These are phyloP conservation scores for Fusarium fujikuroi DNA, from an alignment of 2,329 filamentous ascomycete genomes.

Conservation along the genomic window DNA sequence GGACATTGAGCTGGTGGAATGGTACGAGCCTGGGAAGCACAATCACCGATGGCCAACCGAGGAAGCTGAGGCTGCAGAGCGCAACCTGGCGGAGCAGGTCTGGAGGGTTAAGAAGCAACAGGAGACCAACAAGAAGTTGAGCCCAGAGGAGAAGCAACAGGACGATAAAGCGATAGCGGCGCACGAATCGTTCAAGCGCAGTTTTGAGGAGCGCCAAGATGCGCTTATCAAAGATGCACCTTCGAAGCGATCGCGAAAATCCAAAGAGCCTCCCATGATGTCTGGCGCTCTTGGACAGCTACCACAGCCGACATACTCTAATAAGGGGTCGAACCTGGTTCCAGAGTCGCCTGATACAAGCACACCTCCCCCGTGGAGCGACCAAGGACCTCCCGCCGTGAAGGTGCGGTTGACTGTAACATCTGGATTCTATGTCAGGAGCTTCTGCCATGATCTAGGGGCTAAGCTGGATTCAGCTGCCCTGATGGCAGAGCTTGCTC, in stretches of 20 bases:
- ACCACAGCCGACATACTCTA: constrained; percentile 55
- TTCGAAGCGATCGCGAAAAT: constrained; percentile 47
- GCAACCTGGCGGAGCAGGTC: constrained; percentile 78
- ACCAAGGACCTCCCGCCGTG: constrained; percentile 77
- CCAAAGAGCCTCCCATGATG: constrained; percentile 60
- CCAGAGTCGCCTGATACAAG: constrained; percentile 58
- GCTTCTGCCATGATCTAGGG: constrained; percentile 91
- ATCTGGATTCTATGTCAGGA: constrained; percentile 96
- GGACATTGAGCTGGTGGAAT: constrained; percentile 84
- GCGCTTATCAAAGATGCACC: constrained; percentile 64
- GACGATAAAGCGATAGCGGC: constrained; percentile 65
- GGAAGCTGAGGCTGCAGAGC: constrained; percentile 80
- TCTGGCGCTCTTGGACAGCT: constrained; percentile 66
- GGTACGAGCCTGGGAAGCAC: constrained; percentile 84
- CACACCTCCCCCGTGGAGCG: constrained; percentile 66
- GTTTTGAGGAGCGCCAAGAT: constrained; percentile 68
- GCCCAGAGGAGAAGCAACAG: constrained; percentile 64
- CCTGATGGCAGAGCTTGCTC: constrained; percentile 85
- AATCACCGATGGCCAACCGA: constrained; percentile 80
- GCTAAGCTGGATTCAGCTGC: constrained; percentile 82
- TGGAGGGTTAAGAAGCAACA: constrained; percentile 71
- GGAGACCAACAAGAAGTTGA: constrained; percentile 60
- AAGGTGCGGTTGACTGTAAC: constrained; percentile 91
- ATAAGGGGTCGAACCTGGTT: constrained; percentile 64
- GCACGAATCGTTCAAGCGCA: constrained; percentile 67